Evolutionary conservation across 208 protist species (phyloP).

Genomic region (Leishmania amazonensis): DNA sequence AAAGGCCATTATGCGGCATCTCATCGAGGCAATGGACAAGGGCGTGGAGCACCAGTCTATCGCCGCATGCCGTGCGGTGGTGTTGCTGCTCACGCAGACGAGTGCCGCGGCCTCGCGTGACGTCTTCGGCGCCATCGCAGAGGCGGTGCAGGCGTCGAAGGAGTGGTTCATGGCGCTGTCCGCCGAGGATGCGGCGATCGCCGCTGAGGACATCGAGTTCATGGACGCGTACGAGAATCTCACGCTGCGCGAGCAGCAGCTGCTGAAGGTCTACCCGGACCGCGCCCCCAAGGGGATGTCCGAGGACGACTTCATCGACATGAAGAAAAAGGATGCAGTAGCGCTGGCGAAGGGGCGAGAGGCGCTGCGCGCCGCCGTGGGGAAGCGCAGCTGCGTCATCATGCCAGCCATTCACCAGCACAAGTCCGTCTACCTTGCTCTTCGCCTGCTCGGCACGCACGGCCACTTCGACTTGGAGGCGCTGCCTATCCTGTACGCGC

Average conservation of each 20-base stretch:
- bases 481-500: conserved; percentile 62
- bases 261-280: conserved; percentile 80
- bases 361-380: conserved; percentile 57
- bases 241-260: conserved; percentile 62
- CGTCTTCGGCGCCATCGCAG: conserved; percentile 40
- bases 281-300: conserved; percentile 85
- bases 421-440: conserved; percentile 57
- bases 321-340: conserved; percentile 75
- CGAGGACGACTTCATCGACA: conserved; percentile 82
- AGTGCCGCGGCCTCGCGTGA: conserved; percentile 38
- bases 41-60: conserved; percentile 42
- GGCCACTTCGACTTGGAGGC: conserved; percentile 55
- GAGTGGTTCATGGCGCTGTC: conserved; percentile 63
- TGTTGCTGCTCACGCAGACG: conserved; percentile 60
- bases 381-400: conserved; percentile 50
- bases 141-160: conserved; percentile 41
- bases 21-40: conserved; percentile 36
- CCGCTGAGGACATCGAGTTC: conserved; percentile 46
- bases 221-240: conserved; percentile 64
- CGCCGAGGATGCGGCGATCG: conserved; percentile 73
- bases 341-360: conserved; percentile 79
- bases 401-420: conserved; percentile 40
- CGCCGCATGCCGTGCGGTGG: conserved; percentile 74
- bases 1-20: conserved; percentile 37
- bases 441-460: conserved; percentile 74